phyloP scores from a whole-genome alignment of 768 basidiomycete species.

The Mrakia gelida region DNA sequence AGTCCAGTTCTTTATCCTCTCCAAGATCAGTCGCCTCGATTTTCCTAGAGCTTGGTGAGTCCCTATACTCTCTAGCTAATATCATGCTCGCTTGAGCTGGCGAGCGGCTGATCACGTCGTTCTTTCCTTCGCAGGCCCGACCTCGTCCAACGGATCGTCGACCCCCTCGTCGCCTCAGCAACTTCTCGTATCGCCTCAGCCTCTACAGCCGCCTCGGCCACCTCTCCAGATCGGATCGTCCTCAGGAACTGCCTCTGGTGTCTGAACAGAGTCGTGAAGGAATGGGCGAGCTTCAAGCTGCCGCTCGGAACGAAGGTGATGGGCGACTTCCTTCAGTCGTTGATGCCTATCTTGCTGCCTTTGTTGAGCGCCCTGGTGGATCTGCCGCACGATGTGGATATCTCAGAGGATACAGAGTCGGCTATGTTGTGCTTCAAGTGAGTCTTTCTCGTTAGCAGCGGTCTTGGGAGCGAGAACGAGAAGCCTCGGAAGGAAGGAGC shows the following conservation, averaged over 20 bases:
- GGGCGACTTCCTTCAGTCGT: constrained; percentile 3
- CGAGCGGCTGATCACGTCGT: neutral
- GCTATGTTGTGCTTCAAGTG: constrained; percentile 27
- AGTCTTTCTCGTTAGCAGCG: neutral
- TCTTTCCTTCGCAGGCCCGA: constrained; percentile 14
- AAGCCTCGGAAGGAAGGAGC: neutral
- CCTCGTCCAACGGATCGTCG: constrained; percentile 13
- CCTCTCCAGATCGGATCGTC: neutral
- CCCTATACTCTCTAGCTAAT: too few species aligned
- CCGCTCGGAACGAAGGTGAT: constrained; percentile 25
- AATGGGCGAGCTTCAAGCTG: constrained; percentile 23
- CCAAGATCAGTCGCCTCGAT: constrained; percentile 18
- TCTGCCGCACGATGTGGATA: constrained; percentile 3
- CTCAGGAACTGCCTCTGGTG: constrained; percentile 21
- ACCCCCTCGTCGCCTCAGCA: constrained; percentile 12
- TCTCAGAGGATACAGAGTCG: constrained; percentile 10
- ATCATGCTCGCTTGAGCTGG: neutral
- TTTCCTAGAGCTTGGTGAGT: constrained; percentile 23
- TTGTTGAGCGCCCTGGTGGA: constrained; percentile 3
- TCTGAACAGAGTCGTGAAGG: constrained; percentile 26
- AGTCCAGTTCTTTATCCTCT: constrained; percentile 25
- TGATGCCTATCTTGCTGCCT: constrained; percentile 9
- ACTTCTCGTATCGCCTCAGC: constrained; percentile 14
- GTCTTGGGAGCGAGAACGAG: too few species aligned
- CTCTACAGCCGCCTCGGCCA: neutral